Percentiles rank a stretch among this genome's conserved stretches.
Conservation (phyloP, 2,329 filamentous ascomycete genomes). For the Chaetomium strumarium region DNA sequence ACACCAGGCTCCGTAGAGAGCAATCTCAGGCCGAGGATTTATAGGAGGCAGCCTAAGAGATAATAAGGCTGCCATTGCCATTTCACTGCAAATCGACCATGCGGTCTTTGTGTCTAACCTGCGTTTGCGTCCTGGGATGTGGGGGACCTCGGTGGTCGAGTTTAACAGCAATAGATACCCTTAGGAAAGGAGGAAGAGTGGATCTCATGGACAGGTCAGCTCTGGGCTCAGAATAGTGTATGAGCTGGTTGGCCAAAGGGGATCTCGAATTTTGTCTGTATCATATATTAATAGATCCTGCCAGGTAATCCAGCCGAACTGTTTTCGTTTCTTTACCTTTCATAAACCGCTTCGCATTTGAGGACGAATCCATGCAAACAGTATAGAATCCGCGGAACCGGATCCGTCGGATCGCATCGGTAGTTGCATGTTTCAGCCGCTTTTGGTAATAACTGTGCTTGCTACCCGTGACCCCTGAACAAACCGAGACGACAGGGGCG, state of each 20-base stretch:
- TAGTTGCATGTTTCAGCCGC: constrained; percentile 9
- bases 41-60: background rate
- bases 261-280: background rate
- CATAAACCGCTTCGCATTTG: background rate
- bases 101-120: background rate
- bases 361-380: background rate
- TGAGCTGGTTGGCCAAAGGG: background rate
- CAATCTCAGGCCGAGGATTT: background rate
- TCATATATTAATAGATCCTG: constrained; percentile 15
- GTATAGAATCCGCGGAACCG: too few relatives aligned
- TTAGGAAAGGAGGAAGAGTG: constrained; percentile 7
- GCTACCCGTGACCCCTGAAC: constrained; percentile 14
- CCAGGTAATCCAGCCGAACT: constrained; percentile 1
- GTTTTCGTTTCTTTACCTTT: constrained; percentile 6
- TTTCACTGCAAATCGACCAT: background rate
- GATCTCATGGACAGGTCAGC: background rate
- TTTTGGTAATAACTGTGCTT: background rate
- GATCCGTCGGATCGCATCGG: constrained; percentile 2
- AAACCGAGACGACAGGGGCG: constrained; percentile 7
- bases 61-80: background rate
- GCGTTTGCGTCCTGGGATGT: constrained; percentile 1
- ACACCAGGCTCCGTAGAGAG: background rate
- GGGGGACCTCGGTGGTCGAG: background rate
- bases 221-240: background rate
- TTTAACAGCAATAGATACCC: constrained; percentile 13